A percentile compares a stretch with the other conserved stretches of the same genome.
phyloP scores from a whole-genome alignment of 1,139 yeast species.

The Arxiozyma heterogenica region DNA sequence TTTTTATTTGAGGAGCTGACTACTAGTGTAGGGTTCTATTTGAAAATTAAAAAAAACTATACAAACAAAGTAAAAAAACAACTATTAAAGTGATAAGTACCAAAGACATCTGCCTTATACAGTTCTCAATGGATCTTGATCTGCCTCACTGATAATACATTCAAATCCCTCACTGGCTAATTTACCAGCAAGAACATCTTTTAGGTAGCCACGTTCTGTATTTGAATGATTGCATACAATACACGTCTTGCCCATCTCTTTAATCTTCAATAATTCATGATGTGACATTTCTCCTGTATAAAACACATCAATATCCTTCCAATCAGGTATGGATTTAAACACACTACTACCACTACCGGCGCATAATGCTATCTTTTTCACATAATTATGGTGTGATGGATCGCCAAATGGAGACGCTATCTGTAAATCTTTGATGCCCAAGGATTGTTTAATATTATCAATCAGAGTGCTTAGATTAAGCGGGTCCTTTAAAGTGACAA shows the following conservation, averaged over 20 bases:
- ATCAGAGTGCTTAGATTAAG: constrained; percentile 42
- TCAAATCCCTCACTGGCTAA: constrained; percentile 37
- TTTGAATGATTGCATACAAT: constrained; percentile 82
- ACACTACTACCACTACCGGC: constrained; percentile 91
- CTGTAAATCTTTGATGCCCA: constrained; percentile 52
- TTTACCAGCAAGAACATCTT: constrained; percentile 38
- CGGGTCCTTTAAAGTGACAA: constrained; percentile 43
- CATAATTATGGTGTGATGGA: constrained; percentile 26
- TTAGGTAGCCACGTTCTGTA: constrained; percentile 80
- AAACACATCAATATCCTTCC: constrained; percentile 55
- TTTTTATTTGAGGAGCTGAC: no score
- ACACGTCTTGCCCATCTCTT: constrained; percentile 66
- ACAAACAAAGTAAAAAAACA: background rate
- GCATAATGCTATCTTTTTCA: constrained; percentile 68
- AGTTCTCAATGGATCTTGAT: constrained; percentile 44
- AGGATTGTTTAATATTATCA: constrained; percentile 42
- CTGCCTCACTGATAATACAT: constrained; percentile 42
- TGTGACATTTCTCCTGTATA: constrained; percentile 92
- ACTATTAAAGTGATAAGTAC: background rate
- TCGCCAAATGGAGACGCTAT: constrained; percentile 44
- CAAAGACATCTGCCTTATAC: constrained; percentile 7
- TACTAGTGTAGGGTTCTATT: no score
- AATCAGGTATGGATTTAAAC: constrained; percentile 25
- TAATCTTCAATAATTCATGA: constrained; percentile 70
- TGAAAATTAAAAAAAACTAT: no score